Evolutionary conservation across 1,284 basidiomycete genomes (phyloP).

Genomic region (Pseudozyma hubeiensis): DNA sequence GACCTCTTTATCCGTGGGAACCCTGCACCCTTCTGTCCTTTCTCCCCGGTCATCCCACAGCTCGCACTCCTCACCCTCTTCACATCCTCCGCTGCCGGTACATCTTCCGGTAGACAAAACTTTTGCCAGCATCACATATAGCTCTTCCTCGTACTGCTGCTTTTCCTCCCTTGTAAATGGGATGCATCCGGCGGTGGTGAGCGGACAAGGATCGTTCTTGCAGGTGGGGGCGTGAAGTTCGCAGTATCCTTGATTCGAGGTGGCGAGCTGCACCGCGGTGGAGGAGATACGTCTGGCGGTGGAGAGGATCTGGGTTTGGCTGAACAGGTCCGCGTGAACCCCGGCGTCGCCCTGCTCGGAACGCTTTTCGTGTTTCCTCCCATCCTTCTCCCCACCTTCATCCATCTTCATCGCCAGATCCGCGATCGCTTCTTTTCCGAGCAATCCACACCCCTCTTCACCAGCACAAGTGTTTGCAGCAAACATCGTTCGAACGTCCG

Average conservation of each 20-base stretch:
- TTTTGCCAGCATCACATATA: background rate
- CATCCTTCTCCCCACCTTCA: background rate
- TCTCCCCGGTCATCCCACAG: background rate
- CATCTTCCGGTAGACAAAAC: background rate
- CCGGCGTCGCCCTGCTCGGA: background rate
- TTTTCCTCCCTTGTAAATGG: background rate
- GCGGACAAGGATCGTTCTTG: background rate
- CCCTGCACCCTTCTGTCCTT: background rate
- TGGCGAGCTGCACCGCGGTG: background rate
- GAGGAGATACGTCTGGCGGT: background rate
- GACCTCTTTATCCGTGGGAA: background rate
- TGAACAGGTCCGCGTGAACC: background rate
- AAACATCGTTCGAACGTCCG: background rate
- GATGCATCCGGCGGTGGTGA: slow-evolving; percentile 1
- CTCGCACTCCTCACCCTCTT: background rate
- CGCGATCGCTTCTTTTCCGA: background rate
- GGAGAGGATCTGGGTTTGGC: no score
- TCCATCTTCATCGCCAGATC: no score
- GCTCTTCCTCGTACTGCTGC: background rate
- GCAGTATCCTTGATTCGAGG: background rate
- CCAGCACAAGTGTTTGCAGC: slow-evolving; percentile 10
- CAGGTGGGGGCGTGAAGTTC: background rate
- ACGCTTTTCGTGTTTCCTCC: background rate
- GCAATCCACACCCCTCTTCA: slow-evolving; percentile 5
- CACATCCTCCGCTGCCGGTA: background rate